These are phyloP conservation scores for Scedosporium dehoogii DNA, from an alignment of 2,329 filamentous ascomycete genomes.

Conservation along the genomic window DNA sequence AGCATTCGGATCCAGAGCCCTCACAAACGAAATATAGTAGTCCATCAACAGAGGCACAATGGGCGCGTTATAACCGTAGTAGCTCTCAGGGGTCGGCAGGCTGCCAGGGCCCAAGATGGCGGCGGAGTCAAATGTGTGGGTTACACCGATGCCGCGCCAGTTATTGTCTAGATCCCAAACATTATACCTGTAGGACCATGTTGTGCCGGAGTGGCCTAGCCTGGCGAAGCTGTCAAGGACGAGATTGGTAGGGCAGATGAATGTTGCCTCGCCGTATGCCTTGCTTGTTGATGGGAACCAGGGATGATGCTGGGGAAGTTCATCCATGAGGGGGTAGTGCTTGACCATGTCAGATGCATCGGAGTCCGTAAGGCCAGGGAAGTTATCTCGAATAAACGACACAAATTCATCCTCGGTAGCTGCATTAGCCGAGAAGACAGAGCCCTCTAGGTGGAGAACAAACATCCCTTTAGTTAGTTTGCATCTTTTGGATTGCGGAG, in stretches of 20 bases:
- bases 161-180: conserved; percentile 28
- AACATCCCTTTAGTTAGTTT: background rate
- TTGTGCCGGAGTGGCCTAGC: conserved; percentile 11
- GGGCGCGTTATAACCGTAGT: conserved; percentile 31
- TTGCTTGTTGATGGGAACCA: conserved; percentile 33
- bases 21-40: conserved; percentile 41
- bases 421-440: conserved; percentile 31
- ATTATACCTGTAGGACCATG: conserved; percentile 41
- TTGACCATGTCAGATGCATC: conserved; percentile 24
- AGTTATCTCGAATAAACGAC: conserved; percentile 36
- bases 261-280: conserved; percentile 36
- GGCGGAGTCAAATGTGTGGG: conserved; percentile 35
- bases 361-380: conserved; percentile 27
- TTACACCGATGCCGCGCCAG: conserved; percentile 32
- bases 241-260: conserved; percentile 31
- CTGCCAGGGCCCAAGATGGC: conserved; percentile 37
- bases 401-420: conserved; percentile 21
- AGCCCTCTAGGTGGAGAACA: conserved; percentile 29
- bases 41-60: conserved; percentile 36
- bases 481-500: background rate
- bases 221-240: conserved; percentile 24
- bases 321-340: conserved; percentile 26
- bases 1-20: conserved; percentile 32
- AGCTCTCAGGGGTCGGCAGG: conserved; percentile 23
- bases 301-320: conserved; percentile 25